Base-by-base conservation (phyloP, 2,329 filamentous ascomycete species). In the Phymatotrichopsis omnivora region DNA sequence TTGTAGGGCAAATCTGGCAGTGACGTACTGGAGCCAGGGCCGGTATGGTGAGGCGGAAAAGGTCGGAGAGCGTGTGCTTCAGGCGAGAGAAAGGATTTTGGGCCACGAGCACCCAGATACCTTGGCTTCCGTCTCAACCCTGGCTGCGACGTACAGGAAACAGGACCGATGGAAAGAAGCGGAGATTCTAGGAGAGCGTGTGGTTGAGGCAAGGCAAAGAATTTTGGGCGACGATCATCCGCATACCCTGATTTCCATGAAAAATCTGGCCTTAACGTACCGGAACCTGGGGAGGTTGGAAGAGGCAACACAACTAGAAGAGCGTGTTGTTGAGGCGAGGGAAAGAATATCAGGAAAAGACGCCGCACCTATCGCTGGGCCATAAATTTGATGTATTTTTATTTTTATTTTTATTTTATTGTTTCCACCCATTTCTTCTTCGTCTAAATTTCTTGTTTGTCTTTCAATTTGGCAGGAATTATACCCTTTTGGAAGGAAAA, bases 241-340 rank as follows among this genome's bases (percentile, higher is more conserved):
- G 7, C 22, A 55, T 6, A 56, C 56, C 23, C 53, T 57, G 25
- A 45, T 47, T 20, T 51, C 56, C 39, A 55, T 50, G 36, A 11
- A 10, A 5, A 17, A 11, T 27, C 31, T 51, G 4, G 41, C 31
- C 10, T 29, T 12, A 24, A 19, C 23, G 19, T 47, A 50, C 31
- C 12, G 11, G 7, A 14, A 46, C 11, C 35, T 38, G 20, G 43
- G 36, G 17, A 14, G 29, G n/a, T 22, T 28, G 19, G 20, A 25
- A 11, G 30, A 49, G 23, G 35, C 42, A 11, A 42, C 41, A 16
- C 24, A 4, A 7, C n/a, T 51, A n/a, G n/a, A n/a, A n/a, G n/a
- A n/a, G n/a, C n/a, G n/a, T n/a, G n/a, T n/a, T n/a, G n/a, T n/a
- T n/a, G n/a, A n/a, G n/a, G n/a, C n/a, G n/a, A n/a, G n/a, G n/a